A percentile compares a stretch with the other conserved stretches of the same genome.
Conservation (phyloP, 2,329 filamentous ascomycete species). For the Diaporthe citri region DNA sequence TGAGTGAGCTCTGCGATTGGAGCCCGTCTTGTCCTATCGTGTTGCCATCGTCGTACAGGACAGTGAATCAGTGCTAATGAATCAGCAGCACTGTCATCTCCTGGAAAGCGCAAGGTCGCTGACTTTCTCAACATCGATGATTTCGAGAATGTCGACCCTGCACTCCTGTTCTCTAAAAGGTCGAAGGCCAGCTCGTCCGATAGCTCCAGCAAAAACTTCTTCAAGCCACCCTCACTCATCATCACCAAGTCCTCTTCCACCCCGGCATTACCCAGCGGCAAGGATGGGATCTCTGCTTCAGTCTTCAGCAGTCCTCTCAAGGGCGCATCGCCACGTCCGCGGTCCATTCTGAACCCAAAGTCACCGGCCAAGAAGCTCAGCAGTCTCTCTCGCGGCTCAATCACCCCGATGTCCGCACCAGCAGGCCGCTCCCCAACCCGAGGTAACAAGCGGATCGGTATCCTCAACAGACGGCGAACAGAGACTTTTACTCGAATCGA, state of each 20-base stretch:
- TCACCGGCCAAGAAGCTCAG: slow-evolving; percentile 64
- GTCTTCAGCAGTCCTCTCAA: slow-evolving; percentile 47
- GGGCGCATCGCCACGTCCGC: slow-evolving; percentile 52
- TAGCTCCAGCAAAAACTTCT: slow-evolving; percentile 56
- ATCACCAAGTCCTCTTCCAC: slow-evolving; percentile 58
- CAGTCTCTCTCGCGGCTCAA: slow-evolving; percentile 59
- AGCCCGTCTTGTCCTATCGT: not conserved
- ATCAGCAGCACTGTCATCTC: slow-evolving; percentile 54
- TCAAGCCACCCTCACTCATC: slow-evolving; percentile 63
- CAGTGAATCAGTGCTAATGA: slow-evolving; percentile 45
- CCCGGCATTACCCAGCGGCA: slow-evolving; percentile 43
- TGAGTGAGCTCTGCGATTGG: not conserved
- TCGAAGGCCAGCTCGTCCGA: slow-evolving; percentile 62
- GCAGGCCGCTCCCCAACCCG: slow-evolving; percentile 86
- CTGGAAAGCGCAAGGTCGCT: slow-evolving; percentile 69
- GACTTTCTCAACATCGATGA: slow-evolving; percentile 65
- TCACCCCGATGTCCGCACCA: slow-evolving; percentile 70
- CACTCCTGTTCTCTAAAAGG: slow-evolving; percentile 66
- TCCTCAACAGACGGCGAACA: slow-evolving; percentile 76
- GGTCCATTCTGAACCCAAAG: slow-evolving; percentile 64
- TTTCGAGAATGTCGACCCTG: slow-evolving; percentile 73
- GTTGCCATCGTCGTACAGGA: not conserved
- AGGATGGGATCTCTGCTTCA: slow-evolving; percentile 48
- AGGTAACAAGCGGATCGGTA: slow-evolving; percentile 73
- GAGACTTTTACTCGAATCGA: slow-evolving; percentile 78